A percentile compares a stretch with the other conserved stretches of the same genome.
phyloP scores from a whole-genome alignment of 2,329 filamentous ascomycete species.

The Alternaria arbusti region DNA sequence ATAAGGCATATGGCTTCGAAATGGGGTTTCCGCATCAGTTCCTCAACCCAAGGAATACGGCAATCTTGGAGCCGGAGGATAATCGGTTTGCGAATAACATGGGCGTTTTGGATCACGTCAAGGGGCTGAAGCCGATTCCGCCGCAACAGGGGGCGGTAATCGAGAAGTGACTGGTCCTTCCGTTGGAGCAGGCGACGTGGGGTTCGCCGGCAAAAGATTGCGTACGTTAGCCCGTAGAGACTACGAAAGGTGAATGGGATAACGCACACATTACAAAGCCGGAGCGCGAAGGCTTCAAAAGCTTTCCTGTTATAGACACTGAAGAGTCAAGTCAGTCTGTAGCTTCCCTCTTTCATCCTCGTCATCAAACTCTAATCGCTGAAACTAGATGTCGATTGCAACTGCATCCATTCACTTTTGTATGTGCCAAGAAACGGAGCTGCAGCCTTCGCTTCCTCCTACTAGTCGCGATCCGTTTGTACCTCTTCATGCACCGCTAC shows the following conservation, averaged over 20 bases:
- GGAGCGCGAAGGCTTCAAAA: background rate
- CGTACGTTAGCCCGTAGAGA: background rate
- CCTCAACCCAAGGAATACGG: slow-evolving; percentile 21
- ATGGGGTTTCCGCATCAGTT: slow-evolving; percentile 66
- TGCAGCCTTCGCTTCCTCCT: background rate
- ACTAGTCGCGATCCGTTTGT: background rate
- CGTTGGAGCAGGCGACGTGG: background rate
- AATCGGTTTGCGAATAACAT: slow-evolving; percentile 23
- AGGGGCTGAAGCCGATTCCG: slow-evolving; percentile 26
- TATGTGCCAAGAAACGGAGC: background rate
- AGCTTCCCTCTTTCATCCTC: background rate
- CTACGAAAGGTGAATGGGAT: background rate
- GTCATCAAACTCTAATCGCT: background rate
- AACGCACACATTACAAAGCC: background rate
- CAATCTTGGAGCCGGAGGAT: slow-evolving; percentile 35
- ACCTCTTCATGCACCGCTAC: background rate
- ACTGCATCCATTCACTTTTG: background rate
- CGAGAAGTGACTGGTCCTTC: background rate
- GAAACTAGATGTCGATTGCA: background rate
- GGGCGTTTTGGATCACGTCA: slow-evolving; percentile 36
- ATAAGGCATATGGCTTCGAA: slow-evolving; percentile 64
- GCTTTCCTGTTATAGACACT: background rate
- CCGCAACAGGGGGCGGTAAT: slow-evolving; percentile 36
- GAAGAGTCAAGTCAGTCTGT: background rate
- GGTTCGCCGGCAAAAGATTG: background rate